Evolutionary conservation across 1,139 yeast genomes (phyloP), one percentile per base, ranked within the genome.

Genomic region (Chernovozyma aurita): DNA sequence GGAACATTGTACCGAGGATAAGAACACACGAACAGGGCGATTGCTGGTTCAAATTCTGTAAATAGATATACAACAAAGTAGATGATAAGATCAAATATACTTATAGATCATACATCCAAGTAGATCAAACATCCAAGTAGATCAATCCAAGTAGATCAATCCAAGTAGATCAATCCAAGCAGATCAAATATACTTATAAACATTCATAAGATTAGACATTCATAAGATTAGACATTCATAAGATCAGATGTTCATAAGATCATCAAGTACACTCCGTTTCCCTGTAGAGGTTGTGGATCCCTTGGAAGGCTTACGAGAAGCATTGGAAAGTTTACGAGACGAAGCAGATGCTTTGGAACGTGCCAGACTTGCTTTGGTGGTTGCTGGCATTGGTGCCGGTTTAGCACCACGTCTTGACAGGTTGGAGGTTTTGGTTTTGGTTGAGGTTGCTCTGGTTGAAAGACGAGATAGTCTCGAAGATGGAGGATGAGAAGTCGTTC

Each of bases 1-100:
- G 30, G 36, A 29, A 33, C 30, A 22, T 7, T 42, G 32, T 35
- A 33, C 31, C 36, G 27, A 30, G 18, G 15, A 18, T 32, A 20
- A 32, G 37, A 35, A 37, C 25, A 34, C 31, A 35, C 11, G 24
- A 24, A 32, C 26, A 18, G 11, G n/a, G 22, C 7, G 12, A 13
- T 18, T n/a, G 21, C 17, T 30, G 17, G 13, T 5, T 30, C 17
- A 20, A 20, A n/a, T 12, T 22, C 16, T n/a, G 11, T 22, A 14
- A 22, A 22, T 18, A 15, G 5, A 9, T n/a, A n/a, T n/a, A n/a
- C n/a, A n/a, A n/a, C n/a, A n/a, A n/a, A n/a, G n/a, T n/a, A n/a
- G n/a, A n/a, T n/a, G n/a, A n/a, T n/a, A n/a, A n/a, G n/a, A n/a
- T n/a, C n/a, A n/a, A n/a, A n/a, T n/a, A n/a, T n/a, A n/a, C n/a